Evolutionary conservation across 345 rosid species (phyloP), one percentile per base, ranked within the genome.

Genomic region (Aquilaria malaccensis): DNA sequence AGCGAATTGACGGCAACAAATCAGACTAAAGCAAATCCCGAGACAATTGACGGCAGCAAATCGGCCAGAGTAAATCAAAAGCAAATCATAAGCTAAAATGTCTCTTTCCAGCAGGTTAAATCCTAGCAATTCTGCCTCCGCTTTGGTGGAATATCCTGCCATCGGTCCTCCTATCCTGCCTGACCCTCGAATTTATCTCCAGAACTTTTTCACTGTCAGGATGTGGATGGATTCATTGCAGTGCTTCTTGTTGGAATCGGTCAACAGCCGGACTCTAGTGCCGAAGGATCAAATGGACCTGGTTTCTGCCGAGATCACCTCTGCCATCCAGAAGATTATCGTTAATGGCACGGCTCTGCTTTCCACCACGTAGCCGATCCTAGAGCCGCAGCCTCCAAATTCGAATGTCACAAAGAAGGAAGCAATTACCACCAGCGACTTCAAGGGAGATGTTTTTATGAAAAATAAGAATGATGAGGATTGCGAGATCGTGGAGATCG

Each of bases 261-360:
- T 81, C 70, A 74, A 67, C 75, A 32, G 22, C 53, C 67, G 76
- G 67, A 64, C 67, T 13, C 45, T 79, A 41, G 66, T 81, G 53
- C 50, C 74, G 30, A 55, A 66, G 59, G 58, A 66, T 37, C 74
- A 79, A 64, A 81, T 84, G 86, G 76, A 68, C 33, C 29, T 64
- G 66, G 76, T 84, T 22, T 84, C 86, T 37, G 58, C 72, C 33
- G 89, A 81, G 74, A 79, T 84, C 70, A 52, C 76, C 50, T 50
- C 83, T 12, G 83, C 86, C 52, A 70, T 84, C 69, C 80, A 76
- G 14, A 80, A 79, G 69, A 63, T 74, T 72, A 70, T 81, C 45
- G 47, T 79, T 53, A 81, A 77, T 67, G 83, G 81, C n/a, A 65
- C 83, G 15, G 74, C 84, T n/a, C 78, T 81, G 13, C 75, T 81